phyloP scores from a whole-genome alignment of 2,329 filamentous ascomycete species.

The Herpomyces periplanetae region DNA sequence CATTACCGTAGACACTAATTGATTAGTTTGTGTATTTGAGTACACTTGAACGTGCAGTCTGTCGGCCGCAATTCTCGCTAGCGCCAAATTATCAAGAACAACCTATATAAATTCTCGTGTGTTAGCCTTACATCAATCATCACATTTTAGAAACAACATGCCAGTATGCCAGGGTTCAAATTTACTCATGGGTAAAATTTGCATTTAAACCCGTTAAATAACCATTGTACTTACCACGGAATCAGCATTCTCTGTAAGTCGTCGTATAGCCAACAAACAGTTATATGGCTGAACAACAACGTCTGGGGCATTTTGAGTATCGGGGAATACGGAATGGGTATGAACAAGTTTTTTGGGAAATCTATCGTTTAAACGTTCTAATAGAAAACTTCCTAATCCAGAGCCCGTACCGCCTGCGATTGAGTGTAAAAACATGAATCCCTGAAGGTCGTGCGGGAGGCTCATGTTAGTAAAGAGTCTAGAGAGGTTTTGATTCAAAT shows the following conservation, averaged over 20 bases:
- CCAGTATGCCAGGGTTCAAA: not conserved
- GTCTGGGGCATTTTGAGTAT: constrained; percentile 32
- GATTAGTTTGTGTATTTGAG: constrained; percentile 87
- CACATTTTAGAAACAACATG: constrained; percentile 4
- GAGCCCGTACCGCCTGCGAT: constrained; percentile 90
- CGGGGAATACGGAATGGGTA: constrained; percentile 92
- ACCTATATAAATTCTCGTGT: too few species aligned
- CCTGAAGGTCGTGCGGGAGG: constrained; percentile 12
- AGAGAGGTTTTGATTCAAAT: constrained; percentile 1
- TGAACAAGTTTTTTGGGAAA: constrained; percentile 98
- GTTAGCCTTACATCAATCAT: too few species aligned
- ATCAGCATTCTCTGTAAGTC: constrained; percentile 79
- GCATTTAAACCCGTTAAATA: not conserved
- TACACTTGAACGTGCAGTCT: constrained; percentile 75
- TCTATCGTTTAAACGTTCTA: constrained; percentile 77
- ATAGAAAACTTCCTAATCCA: constrained; percentile 67
- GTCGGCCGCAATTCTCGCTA: constrained; percentile 75
- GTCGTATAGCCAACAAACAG: constrained; percentile 58
- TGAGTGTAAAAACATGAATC: constrained; percentile 94
- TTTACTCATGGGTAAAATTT: not conserved
- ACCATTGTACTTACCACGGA: constrained; percentile 23
- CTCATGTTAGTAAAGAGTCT: not conserved
- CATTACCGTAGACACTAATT: constrained; percentile 91
- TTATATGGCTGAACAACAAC: constrained; percentile 97
- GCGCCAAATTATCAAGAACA: constrained; percentile 72